Conservation (phyloP, 2,329 filamentous ascomycete species). For the Penicillium corylophilum region DNA sequence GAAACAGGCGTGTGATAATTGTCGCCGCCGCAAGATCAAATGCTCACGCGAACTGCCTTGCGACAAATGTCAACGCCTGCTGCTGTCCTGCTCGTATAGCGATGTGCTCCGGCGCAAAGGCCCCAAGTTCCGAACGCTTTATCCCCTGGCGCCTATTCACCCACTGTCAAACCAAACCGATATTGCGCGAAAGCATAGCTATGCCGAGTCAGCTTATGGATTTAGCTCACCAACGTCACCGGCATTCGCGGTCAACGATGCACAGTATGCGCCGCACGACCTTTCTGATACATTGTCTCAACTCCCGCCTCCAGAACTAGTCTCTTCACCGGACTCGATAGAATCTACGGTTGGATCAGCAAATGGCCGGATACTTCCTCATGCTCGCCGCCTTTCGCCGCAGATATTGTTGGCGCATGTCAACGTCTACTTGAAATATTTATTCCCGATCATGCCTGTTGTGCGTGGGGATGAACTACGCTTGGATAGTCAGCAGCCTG, state of each 20-base stretch:
- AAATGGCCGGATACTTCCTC: slow-evolving; percentile 15
- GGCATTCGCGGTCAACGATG: slow-evolving; percentile 24
- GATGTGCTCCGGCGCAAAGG: slow-evolving; percentile 41
- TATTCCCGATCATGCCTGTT: slow-evolving; percentile 47
- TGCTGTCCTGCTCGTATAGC: slow-evolving; percentile 42
- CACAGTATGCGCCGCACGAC: slow-evolving; percentile 25
- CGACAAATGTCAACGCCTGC: slow-evolving; percentile 40
- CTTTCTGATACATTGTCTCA: slow-evolving; percentile 28
- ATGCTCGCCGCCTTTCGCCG: slow-evolving; percentile 30
- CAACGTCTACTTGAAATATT: slow-evolving; percentile 43
- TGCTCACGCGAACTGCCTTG: slow-evolving; percentile 43
- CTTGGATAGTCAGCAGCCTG: slow-evolving; percentile 52
- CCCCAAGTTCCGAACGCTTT: slow-evolving; percentile 40
- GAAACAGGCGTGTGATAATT: slow-evolving; percentile 44
- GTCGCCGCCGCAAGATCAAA: slow-evolving; percentile 45
- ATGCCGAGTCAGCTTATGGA: slow-evolving; percentile 20
- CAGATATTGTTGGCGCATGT: slow-evolving; percentile 39
- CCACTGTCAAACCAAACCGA: slow-evolving; percentile 28
- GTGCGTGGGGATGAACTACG: slow-evolving; percentile 37
- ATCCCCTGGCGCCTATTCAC: slow-evolving; percentile 39
- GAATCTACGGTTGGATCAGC: slow-evolving; percentile 32
- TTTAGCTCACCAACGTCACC: slow-evolving; percentile 30
- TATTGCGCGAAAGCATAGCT: slow-evolving; percentile 11
- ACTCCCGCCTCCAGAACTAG: slow-evolving; percentile 31
- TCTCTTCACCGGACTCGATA: slow-evolving; percentile 36